Evolutionary conservation across 441 rosid species (phyloP).

Genomic region (Biscutella laevigata): DNA sequence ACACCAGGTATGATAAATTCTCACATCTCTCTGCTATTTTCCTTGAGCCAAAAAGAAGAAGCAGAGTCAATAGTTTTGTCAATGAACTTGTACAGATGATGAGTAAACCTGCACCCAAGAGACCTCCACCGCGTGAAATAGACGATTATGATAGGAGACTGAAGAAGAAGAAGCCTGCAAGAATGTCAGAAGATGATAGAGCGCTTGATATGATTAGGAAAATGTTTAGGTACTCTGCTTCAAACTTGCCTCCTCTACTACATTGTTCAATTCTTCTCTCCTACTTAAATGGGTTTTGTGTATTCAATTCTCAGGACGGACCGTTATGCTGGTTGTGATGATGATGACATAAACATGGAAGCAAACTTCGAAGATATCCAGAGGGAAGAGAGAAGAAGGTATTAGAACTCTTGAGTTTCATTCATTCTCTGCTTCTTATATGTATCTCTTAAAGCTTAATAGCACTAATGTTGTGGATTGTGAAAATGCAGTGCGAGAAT

Average conservation of each 20-base stretch:
- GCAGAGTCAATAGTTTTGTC: slow-evolving; percentile 2
- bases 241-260: background rate
- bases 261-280: background rate
- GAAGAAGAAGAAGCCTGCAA: slow-evolving; percentile 55
- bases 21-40: background rate
- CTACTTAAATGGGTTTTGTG: slow-evolving; percentile 3
- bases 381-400: slow-evolving; percentile 75
- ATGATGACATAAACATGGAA: slow-evolving; percentile 74
- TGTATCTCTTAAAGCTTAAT: background rate
- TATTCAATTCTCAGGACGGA: slow-evolving; percentile 30
- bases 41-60: background rate
- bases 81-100: slow-evolving; percentile 28
- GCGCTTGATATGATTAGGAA: slow-evolving; percentile 57
- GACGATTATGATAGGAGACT: slow-evolving; percentile 35
- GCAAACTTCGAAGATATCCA: slow-evolving; percentile 66
- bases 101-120: slow-evolving; percentile 38
- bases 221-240: slow-evolving; percentile 52
- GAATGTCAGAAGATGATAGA: slow-evolving; percentile 35
- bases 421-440: background rate
- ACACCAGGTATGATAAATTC: slow-evolving; percentile 36
- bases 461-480: background rate
- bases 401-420: background rate
- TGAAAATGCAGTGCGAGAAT: slow-evolving; percentile 57
- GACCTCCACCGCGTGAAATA: slow-evolving; percentile 29
- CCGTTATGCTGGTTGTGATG: slow-evolving; percentile 37